Evolutionary conservation across 306 rosid species (phyloP).

Genomic region (Trifolium repens): DNA sequence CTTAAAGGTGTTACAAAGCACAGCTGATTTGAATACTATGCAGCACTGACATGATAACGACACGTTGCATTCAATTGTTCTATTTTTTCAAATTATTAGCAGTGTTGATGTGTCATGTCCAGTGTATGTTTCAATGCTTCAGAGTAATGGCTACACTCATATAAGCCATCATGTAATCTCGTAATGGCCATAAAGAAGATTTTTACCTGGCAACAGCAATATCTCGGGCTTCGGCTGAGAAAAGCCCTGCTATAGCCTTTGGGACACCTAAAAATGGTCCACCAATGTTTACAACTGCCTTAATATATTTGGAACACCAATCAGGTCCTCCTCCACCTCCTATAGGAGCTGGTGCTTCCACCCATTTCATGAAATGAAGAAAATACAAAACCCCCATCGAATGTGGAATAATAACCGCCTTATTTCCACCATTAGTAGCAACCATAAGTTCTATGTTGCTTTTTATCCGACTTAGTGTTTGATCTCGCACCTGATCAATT

Average conservation of each 20-base stretch:
- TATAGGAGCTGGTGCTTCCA: conserved; percentile 85
- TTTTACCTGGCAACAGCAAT: conserved; percentile 80
- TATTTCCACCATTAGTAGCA: conserved; percentile 73
- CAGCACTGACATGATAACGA: background rate
- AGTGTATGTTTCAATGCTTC: background rate
- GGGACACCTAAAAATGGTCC: conserved; percentile 93
- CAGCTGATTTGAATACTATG: conserved; percentile 1
- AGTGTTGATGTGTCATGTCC: background rate
- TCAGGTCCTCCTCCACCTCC: conserved; percentile 93
- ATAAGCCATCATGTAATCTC: conserved; percentile 16
- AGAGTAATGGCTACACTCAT: background rate
- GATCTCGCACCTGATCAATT: conserved; percentile 73
- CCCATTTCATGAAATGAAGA: conserved; percentile 94
- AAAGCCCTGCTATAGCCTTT: conserved; percentile 83
- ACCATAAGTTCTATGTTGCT: conserved; percentile 89
- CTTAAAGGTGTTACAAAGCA: background rate
- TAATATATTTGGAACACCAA: conserved; percentile 85
- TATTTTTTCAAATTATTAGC: background rate
- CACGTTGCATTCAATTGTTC: background rate
- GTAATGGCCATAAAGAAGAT: conserved; percentile 3
- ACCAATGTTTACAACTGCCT: conserved; percentile 80
- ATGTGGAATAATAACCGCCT: conserved; percentile 86
- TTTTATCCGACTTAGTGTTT: conserved; percentile 78
- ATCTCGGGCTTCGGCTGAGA: conserved; percentile 86
- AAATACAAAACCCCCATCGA: conserved; percentile 90